A percentile compares a stretch with the other conserved stretches of the same genome.
Conservation (phyloP, 2,329 filamentous ascomycete genomes). For the Pyrenophora tritici-repentis region DNA sequence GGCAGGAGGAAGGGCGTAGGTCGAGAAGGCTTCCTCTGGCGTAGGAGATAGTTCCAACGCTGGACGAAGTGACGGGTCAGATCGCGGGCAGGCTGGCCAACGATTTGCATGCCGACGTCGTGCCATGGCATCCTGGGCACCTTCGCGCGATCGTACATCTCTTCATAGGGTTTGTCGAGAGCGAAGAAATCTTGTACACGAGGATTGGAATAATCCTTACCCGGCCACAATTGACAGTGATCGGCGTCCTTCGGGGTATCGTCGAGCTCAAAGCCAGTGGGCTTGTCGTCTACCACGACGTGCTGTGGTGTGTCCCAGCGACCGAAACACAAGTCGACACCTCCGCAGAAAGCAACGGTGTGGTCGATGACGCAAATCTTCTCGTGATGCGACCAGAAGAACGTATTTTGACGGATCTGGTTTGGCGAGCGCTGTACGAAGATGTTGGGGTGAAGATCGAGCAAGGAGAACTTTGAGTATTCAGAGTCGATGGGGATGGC, state of each 20-base stretch:
- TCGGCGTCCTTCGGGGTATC: conserved; percentile 79
- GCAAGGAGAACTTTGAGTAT: conserved; percentile 93
- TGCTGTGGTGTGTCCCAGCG: conserved; percentile 97
- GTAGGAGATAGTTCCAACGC: conserved; percentile 94
- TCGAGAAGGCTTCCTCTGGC: conserved; percentile 88
- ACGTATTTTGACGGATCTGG: conserved; percentile 97
- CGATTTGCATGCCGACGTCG: conserved; percentile 96
- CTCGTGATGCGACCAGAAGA: conserved; percentile 99
- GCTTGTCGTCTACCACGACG: conserved; percentile 86
- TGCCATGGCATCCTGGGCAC: conserved; percentile 98
- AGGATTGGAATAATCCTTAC: conserved; percentile 98
- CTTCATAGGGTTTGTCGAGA: conserved; percentile 91
- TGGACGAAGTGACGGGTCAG: conserved; percentile 96
- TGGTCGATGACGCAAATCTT: conserved; percentile 98
- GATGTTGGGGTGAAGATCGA: conserved; percentile 94
- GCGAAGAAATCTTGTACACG: conserved; percentile 93
- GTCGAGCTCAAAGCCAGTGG: conserved; percentile 86
- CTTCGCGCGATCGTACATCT: conserved; percentile 94
- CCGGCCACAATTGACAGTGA: conserved; percentile 93
- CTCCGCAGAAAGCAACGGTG: conserved; percentile 91
- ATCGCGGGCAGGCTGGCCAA: conserved; percentile 92
- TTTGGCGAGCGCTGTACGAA: conserved; percentile 96
- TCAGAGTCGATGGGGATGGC: conserved; percentile 97
- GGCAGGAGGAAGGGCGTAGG: conserved; percentile 93
- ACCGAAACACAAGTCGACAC: conserved; percentile 95